Base-by-base conservation (phyloP, 2,329 filamentous ascomycete species). In the Penicillium freii region DNA sequence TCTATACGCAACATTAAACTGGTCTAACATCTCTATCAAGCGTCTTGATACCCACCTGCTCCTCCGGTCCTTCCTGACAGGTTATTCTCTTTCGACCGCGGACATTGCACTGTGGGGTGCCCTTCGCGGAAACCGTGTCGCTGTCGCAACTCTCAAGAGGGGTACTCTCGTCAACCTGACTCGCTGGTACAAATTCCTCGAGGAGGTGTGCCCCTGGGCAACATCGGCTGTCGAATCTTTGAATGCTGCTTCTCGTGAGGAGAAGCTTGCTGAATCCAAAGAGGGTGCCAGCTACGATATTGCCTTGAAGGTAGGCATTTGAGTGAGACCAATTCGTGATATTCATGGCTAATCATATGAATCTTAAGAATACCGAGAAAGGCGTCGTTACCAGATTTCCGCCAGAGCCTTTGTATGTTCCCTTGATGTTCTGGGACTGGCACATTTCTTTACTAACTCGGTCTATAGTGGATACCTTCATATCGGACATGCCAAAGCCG, bases 401-500 rank as follows among this genome's bases (percentile, higher is more conserved):
- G 17, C 93, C 93, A 4, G 93, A 97, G 86, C 93, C 93, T 62
- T 96, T 91, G 81, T 89, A 75, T 76, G 85, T 80, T 56, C 27
- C 38, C 25, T 23, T 5, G 3, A 29, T 33, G 23, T 23, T 17
- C 27, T 27, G 7, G 8, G 13, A 3, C 17, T 27, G 8, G 39
- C 13, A 33, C 31, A 25, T 23, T 51, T 10, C 31, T 27, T 13
- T 29, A 17, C 25, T 25, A 42, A 25, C 21, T 42, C 25, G 5
- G 13, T 42, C 13, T 42, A 8, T 27, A 72, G 63, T 64, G 92
- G 92, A 60, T 96, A 96, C 73, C 85, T 97, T 44, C 92, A 97
- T 78, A 96, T 97, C 62, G 93, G 93, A 52, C 93, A 97, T 79
- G 91, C 92, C 66, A 97, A 97, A 79, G 92, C 92, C 27, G 92